Conservation (phyloP, 2,329 filamentous ascomycete genomes). For the Fusarium xyrophilum region DNA sequence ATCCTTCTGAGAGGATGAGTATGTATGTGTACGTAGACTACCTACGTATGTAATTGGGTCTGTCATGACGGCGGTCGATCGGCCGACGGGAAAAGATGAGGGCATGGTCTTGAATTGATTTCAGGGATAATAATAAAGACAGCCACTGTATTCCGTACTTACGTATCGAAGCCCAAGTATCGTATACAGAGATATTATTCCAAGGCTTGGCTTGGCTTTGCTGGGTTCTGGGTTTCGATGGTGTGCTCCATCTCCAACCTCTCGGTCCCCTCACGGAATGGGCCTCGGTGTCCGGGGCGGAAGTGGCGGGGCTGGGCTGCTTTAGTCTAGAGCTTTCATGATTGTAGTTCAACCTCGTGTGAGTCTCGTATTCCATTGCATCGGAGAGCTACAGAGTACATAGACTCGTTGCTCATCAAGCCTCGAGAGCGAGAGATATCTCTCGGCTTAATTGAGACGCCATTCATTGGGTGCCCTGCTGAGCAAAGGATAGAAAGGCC, state of each 20-base stretch:
- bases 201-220: constrained; percentile 14
- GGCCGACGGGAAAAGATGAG: constrained; percentile 8
- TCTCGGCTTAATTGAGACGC: background rate
- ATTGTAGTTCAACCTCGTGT: constrained; percentile 11
- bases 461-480: background rate
- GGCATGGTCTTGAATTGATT: background rate
- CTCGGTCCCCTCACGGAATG: constrained; percentile 8
- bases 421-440: background rate
- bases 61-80: constrained; percentile 17
- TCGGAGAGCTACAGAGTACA: background rate
- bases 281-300: constrained; percentile 22
- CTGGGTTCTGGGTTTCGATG: constrained; percentile 24
- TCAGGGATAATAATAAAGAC: background rate
- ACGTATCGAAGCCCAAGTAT: background rate
- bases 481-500: background rate
- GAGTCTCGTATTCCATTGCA: background rate
- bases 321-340: background rate
- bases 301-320: constrained; percentile 27
- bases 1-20: background rate
- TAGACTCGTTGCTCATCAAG: background rate
- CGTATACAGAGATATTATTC: background rate
- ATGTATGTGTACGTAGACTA: background rate
- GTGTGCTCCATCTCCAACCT: constrained; percentile 32
- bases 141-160: background rate
- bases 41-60: background rate